Evolutionary conservation across 2,329 filamentous ascomycete genomes (phyloP).

Genomic region (Venturia carpophila): DNA sequence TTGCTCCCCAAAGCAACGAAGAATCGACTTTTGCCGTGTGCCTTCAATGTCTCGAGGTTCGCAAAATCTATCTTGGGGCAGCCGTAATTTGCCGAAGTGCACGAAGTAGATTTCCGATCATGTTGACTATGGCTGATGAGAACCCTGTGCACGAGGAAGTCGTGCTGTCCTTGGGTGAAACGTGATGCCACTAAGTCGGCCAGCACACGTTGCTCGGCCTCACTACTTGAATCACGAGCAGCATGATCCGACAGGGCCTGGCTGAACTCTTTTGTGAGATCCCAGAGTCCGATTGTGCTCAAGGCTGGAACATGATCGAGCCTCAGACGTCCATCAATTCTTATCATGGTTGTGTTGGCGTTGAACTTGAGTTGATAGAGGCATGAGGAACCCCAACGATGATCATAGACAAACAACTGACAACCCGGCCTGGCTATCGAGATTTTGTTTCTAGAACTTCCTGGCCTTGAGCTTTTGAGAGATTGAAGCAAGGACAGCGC

Average conservation of each 20-base stretch:
- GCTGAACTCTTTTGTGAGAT: background rate
- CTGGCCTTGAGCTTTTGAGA: background rate
- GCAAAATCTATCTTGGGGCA: background rate
- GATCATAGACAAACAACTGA: background rate
- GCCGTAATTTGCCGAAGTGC: background rate
- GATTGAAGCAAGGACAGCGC: background rate
- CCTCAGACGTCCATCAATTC: background rate
- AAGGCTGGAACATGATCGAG: background rate
- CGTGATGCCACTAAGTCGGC: background rate
- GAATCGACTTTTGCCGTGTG: constrained; percentile 6
- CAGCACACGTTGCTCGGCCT: background rate
- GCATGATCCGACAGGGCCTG: background rate
- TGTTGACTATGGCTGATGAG: background rate
- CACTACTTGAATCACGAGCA: background rate
- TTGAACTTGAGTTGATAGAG: background rate
- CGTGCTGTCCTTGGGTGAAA: background rate
- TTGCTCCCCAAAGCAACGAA: constrained; percentile 84
- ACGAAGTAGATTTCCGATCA: background rate
- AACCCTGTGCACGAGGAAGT: background rate
- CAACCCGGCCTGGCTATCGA: background rate
- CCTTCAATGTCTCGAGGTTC: background rate
- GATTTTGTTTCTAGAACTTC: background rate
- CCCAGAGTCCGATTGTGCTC: background rate
- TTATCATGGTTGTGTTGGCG: background rate
- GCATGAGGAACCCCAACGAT: background rate